phyloP scores from a whole-genome alignment of 1,139 yeast genomes.

The Waltiozyma sp. region DNA sequence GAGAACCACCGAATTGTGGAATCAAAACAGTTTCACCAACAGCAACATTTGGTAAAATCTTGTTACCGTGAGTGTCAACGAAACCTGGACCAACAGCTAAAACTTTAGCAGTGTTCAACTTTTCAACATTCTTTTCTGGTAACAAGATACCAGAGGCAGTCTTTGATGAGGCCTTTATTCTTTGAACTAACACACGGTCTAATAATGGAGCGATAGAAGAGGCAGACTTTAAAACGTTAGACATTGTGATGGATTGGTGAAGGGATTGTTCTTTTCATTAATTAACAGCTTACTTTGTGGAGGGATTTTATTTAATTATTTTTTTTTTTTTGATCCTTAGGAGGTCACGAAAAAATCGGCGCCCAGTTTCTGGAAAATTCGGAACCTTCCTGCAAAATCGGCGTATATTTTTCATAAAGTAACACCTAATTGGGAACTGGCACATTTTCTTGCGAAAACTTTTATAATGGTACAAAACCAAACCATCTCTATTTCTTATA shows the following conservation, averaged over 20 bases:
- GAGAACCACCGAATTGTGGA: constrained; percentile 83
- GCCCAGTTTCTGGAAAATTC: not conserved
- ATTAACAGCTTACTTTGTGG: too few relatives aligned
- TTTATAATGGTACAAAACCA: not conserved
- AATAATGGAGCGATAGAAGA: constrained; percentile 83
- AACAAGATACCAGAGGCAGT: constrained; percentile 92
- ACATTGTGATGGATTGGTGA: constrained; percentile 17
- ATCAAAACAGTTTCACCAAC: constrained; percentile 90
- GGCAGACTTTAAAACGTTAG: constrained; percentile 69
- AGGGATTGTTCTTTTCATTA: too few relatives aligned
- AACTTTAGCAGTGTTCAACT: constrained; percentile 75
- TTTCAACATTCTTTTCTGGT: constrained; percentile 94
- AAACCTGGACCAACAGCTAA: constrained; percentile 80
- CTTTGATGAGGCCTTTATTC: constrained; percentile 82
- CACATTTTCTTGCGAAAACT: not conserved
- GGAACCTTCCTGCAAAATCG: not conserved
- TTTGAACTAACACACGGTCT: constrained; percentile 93
- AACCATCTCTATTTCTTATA: too few relatives aligned
- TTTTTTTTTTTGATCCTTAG: too few relatives aligned
- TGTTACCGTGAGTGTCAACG: constrained; percentile 56
- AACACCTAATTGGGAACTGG: not conserved
- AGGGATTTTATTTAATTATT: too few relatives aligned
- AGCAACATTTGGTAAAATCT: constrained; percentile 61
- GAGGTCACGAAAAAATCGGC: too few relatives aligned
- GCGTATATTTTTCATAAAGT: too few relatives aligned